Evolutionary conservation across 495 filamentous ascomycete species (phyloP).

Genomic region (Aspergillus homomorphus): DNA sequence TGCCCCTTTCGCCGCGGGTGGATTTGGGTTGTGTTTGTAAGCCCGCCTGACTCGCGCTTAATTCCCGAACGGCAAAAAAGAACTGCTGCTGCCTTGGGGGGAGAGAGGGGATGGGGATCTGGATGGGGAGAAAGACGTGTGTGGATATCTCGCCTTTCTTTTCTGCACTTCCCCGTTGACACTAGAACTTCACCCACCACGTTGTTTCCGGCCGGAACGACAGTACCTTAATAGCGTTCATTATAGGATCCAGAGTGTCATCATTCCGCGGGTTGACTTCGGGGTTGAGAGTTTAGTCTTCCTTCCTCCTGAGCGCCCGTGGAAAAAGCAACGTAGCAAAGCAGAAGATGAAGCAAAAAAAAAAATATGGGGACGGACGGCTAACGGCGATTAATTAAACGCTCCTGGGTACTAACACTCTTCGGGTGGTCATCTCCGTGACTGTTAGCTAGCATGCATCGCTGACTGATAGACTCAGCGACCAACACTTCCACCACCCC

Average conservation of each 20-base stretch:
- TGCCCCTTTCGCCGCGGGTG: not conserved
- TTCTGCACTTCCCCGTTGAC: not conserved
- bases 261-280: slow-evolving; percentile 1
- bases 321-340: too few relatives aligned
- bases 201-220: not conserved
- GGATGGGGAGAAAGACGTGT: too few relatives aligned
- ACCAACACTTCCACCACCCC: not conserved
- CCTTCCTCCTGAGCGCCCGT: slow-evolving; percentile 1
- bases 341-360: not conserved
- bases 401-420: slow-evolving; percentile 6
- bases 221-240: not conserved
- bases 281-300: not conserved
- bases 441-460: slow-evolving; percentile 13
- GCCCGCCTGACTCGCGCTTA: not conserved
- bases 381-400: slow-evolving; percentile 2
- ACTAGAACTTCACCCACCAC: not conserved
- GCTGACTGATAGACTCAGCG: slow-evolving; percentile 1
- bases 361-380: not conserved
- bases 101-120: too few relatives aligned
- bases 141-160: not conserved
- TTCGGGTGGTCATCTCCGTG: slow-evolving; percentile 21
- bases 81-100: not conserved
- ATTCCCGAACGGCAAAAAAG: not conserved
- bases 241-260: slow-evolving; percentile 6
- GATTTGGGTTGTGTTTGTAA: not conserved